Percentiles rank a stretch among this genome's conserved stretches.
Evolutionary conservation across 2,329 filamentous ascomycete genomes (phyloP).

Genomic region (Dryadomyces quercus-mongolicae): DNA sequence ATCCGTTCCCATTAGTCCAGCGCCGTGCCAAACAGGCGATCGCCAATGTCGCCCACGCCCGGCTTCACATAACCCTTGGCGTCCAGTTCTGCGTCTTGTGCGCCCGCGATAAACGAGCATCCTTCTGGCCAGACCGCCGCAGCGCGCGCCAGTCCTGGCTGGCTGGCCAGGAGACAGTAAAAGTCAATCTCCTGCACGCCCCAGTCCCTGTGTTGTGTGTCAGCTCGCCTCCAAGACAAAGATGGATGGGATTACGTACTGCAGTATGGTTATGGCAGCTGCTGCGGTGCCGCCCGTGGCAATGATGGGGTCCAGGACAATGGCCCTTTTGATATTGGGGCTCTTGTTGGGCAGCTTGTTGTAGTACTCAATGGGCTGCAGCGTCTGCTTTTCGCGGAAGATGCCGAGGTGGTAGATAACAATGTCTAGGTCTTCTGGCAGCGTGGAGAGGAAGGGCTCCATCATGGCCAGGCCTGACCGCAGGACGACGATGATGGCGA

Average conservation of each 20-base stretch:
- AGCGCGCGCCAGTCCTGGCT: conserved; percentile 54
- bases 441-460: conserved; percentile 60
- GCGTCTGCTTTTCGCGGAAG: conserved; percentile 77
- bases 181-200: conserved; percentile 71
- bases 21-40: conserved; percentile 52
- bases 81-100: conserved; percentile 61
- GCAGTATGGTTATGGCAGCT: conserved; percentile 74
- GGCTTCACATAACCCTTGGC: conserved; percentile 80
- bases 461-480: conserved; percentile 84
- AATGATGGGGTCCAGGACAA: conserved; percentile 83
- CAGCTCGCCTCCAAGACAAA: background rate
- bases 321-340: conserved; percentile 38
- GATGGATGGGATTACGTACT: background rate
- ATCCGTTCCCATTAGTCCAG: background rate
- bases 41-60: conserved; percentile 79
- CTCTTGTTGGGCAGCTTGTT: conserved; percentile 79
- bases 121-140: conserved; percentile 66
- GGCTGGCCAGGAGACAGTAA: conserved; percentile 59
- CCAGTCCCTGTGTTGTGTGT: conserved; percentile 62
- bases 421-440: conserved; percentile 60
- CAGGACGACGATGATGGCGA: conserved; percentile 83
- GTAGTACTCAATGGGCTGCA: conserved; percentile 91
- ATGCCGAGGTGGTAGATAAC: conserved; percentile 88
- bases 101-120: conserved; percentile 70
- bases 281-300: conserved; percentile 83